A percentile compares a stretch with the other conserved stretches of the same genome.
Conservation (phyloP, 2,329 filamentous ascomycete species). For the Coniochaeta prunicola region DNA sequence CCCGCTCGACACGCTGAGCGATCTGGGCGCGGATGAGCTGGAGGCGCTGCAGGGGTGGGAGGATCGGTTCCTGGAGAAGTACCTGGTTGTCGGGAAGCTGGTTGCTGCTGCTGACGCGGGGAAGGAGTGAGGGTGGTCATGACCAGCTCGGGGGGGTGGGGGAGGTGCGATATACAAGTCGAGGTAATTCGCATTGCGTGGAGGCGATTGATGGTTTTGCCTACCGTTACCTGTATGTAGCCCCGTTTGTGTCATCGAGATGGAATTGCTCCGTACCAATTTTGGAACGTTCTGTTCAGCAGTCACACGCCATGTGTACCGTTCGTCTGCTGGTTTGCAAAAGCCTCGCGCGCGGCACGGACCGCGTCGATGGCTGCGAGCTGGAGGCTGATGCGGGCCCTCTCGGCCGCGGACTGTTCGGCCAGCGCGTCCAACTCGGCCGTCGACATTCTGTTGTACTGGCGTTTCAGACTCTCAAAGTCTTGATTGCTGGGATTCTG, state of each 20-base stretch:
- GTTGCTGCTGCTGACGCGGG: conserved; percentile 45
- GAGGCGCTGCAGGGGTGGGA: conserved; percentile 88
- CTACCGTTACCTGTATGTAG: background rate
- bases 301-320: background rate
- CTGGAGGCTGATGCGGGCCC: background rate
- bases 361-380: background rate
- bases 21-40: conserved; percentile 65
- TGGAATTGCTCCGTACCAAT: background rate
- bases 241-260: background rate
- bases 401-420: background rate
- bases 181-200: background rate
- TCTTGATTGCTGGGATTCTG: background rate
- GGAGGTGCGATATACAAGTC: background rate
- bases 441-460: background rate
- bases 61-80: conserved; percentile 88
- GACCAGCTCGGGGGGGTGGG: background rate
- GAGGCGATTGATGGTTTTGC: background rate
- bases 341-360: background rate
- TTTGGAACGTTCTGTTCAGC: background rate
- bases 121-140: conserved; percentile 8
- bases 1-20: conserved; percentile 69
- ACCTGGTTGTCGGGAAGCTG: conserved; percentile 84
- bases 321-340: background rate
- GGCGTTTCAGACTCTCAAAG: background rate
- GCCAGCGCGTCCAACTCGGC: background rate